phyloP scores from a whole-genome alignment of 2,329 filamentous ascomycete genomes.

The Penicillium polonicum region DNA sequence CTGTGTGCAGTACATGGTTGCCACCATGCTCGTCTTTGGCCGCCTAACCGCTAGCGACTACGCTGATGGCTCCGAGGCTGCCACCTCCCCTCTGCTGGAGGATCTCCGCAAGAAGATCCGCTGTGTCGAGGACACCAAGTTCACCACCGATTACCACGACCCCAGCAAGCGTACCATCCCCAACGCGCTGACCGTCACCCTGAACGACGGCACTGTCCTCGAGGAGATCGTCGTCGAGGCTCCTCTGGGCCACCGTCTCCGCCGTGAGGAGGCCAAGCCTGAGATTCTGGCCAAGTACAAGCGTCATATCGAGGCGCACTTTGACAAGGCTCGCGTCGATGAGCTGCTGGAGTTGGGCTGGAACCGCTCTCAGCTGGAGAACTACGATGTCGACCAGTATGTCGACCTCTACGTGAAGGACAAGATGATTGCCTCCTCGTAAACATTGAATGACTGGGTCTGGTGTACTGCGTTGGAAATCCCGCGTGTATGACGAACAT shows the following conservation, averaged over 20 bases:
- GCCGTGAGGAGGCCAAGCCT: slow-evolving; percentile 95
- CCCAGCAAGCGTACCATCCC: slow-evolving; percentile 91
- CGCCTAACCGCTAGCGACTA: slow-evolving; percentile 93
- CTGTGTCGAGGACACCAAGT: slow-evolving; percentile 94
- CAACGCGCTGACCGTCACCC: slow-evolving; percentile 90
- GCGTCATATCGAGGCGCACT: slow-evolving; percentile 85
- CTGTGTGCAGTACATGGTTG: slow-evolving; percentile 99
- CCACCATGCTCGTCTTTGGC: slow-evolving; percentile 93
- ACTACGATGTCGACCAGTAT: slow-evolving; percentile 85
- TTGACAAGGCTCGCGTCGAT: slow-evolving; percentile 71
- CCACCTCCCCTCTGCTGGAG: slow-evolving; percentile 84
- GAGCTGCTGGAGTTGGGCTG: slow-evolving; percentile 78
- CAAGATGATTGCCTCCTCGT: slow-evolving; percentile 37
- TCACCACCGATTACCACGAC: slow-evolving; percentile 94
- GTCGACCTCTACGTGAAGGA: slow-evolving; percentile 77
- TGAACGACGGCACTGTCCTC: slow-evolving; percentile 90
- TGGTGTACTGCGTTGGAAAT: background rate
- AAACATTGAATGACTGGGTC: slow-evolving; percentile 6
- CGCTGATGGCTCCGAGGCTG: slow-evolving; percentile 86
- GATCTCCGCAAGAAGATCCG: slow-evolving; percentile 88
- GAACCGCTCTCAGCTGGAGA: slow-evolving; percentile 72
- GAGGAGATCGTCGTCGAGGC: slow-evolving; percentile 92
- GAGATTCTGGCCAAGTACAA: slow-evolving; percentile 95
- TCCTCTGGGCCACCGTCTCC: slow-evolving; percentile 84
- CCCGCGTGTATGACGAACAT: slow-evolving; percentile 16